Conservation (phyloP, 148 eudicot genomes). For the Vaccinium macrocarpon region DNA sequence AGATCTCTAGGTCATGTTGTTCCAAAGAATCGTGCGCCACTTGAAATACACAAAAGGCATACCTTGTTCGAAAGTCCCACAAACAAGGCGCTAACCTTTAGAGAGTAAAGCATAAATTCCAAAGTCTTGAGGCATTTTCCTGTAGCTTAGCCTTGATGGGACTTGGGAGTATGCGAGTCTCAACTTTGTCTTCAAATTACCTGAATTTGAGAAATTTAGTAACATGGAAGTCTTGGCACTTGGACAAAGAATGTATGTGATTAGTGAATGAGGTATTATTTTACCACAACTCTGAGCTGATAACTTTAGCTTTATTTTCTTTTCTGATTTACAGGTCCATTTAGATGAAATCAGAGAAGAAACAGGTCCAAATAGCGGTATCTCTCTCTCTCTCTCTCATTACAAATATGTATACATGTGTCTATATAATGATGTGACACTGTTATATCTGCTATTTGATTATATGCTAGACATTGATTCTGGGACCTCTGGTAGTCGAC, state of each 20-base stretch:
- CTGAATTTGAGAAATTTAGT: neutral
- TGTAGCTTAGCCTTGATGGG: neutral
- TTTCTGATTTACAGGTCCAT: constrained; percentile 49
- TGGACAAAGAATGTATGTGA: neutral
- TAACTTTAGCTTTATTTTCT: constrained; percentile 8
- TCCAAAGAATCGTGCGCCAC: neutral
- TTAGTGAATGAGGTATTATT: neutral
- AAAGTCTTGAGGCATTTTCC: neutral
- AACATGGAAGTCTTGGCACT: constrained; percentile 7
- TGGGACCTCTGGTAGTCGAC: neutral
- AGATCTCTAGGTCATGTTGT: neutral
- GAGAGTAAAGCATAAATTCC: neutral
- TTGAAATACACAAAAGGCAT: neutral
- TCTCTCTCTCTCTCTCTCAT: constrained; percentile 23
- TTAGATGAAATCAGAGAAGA: constrained; percentile 63
- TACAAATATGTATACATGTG: too few relatives aligned
- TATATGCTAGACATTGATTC: neutral
- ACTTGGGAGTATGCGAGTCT: neutral
- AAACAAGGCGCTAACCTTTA: neutral
- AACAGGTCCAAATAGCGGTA: constrained; percentile 53
- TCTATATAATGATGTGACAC: neutral
- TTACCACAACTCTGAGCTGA: neutral
- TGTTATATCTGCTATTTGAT: neutral
- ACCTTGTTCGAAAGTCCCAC: neutral
- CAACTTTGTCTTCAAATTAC: neutral